These are phyloP conservation scores for Saccharomycopsis capsularis DNA, from an alignment of 805 yeast genomes.

Conservation along the genomic window DNA sequence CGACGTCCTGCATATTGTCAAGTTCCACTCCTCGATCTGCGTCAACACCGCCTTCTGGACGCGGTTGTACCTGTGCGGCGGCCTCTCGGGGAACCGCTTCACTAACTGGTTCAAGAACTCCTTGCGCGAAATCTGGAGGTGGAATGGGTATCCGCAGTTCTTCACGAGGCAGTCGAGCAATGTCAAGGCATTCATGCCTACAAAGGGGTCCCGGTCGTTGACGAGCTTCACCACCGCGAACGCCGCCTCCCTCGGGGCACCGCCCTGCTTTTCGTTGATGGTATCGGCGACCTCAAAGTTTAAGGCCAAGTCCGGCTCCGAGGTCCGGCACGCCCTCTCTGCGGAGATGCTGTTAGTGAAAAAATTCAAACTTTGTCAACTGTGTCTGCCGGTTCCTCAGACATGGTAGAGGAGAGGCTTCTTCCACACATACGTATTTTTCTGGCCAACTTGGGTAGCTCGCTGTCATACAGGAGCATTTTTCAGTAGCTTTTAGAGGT, in stretches of 20 bases:
- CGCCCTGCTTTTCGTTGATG: constrained; percentile 88
- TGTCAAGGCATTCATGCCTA: constrained; percentile 75
- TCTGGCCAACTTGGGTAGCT: constrained; percentile 24
- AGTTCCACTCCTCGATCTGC: constrained; percentile 95
- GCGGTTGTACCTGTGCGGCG: constrained; percentile 77
- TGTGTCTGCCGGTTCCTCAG: too few species aligned
- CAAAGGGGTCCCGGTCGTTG: constrained; percentile 77
- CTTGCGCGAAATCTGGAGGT: constrained; percentile 87
- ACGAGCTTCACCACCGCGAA: constrained; percentile 74
- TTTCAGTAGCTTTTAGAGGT: too few species aligned
- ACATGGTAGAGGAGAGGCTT: too few species aligned
- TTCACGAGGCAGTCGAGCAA: constrained; percentile 85
- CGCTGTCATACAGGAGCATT: constrained; percentile 5
- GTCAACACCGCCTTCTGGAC: constrained; percentile 81
- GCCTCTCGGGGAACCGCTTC: constrained; percentile 88
- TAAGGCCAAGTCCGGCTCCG: constrained; percentile 77
- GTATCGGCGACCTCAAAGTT: constrained; percentile 91
- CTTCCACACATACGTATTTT: constrained; percentile 26
- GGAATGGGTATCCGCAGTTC: constrained; percentile 97
- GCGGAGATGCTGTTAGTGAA: too few species aligned
- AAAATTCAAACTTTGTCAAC: too few species aligned
- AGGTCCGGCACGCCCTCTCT: constrained; percentile 83
- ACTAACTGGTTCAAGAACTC: constrained; percentile 93
- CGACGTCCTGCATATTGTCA: constrained; percentile 84
- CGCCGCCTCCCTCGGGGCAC: constrained; percentile 88